These are phyloP conservation scores for Aspergillus haitiensis DNA, from an alignment of 495 filamentous ascomycete genomes.

Conservation along the genomic window DNA sequence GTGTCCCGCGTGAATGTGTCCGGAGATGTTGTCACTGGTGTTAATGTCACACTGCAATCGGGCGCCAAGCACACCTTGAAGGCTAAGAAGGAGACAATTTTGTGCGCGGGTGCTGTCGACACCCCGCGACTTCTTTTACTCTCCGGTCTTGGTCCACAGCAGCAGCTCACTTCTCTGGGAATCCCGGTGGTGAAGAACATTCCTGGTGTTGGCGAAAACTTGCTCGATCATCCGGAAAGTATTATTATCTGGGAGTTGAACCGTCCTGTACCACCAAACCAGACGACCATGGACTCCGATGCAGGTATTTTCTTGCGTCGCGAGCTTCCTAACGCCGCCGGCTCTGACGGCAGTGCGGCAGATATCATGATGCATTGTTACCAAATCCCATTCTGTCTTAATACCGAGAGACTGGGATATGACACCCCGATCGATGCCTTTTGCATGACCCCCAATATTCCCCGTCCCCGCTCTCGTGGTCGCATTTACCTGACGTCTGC, in stretches of 20 bases:
- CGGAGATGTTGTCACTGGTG: slow-evolving; percentile 60
- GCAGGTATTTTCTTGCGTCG: slow-evolving; percentile 82
- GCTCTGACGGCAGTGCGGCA: slow-evolving; percentile 64
- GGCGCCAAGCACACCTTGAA: slow-evolving; percentile 59
- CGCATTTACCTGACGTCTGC: slow-evolving; percentile 68
- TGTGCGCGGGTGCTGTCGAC: slow-evolving; percentile 77
- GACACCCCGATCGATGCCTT: slow-evolving; percentile 73
- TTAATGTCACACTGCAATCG: slow-evolving; percentile 65
- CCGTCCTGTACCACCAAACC: slow-evolving; percentile 67
- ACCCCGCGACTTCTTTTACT: slow-evolving; percentile 72
- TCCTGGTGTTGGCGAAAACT: slow-evolving; percentile 76
- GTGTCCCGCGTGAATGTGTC: slow-evolving; percentile 72
- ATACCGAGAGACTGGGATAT: slow-evolving; percentile 72
- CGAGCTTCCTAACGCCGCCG: slow-evolving; percentile 61
- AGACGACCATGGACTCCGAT: slow-evolving; percentile 84
- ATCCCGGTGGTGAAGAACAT: slow-evolving; percentile 72
- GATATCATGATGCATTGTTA: slow-evolving; percentile 94
- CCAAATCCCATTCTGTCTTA: slow-evolving; percentile 78
- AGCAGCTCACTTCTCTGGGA: slow-evolving; percentile 61
- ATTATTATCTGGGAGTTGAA: slow-evolving; percentile 87
- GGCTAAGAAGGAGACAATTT: slow-evolving; percentile 69
- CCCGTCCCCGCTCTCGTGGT: slow-evolving; percentile 73
- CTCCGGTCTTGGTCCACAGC: slow-evolving; percentile 70
- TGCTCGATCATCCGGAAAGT: slow-evolving; percentile 74
- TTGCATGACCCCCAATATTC: slow-evolving; percentile 92